Conservation (phyloP, 2,329 filamentous ascomycete species). For the Chaetomiaceae sp. region DNA sequence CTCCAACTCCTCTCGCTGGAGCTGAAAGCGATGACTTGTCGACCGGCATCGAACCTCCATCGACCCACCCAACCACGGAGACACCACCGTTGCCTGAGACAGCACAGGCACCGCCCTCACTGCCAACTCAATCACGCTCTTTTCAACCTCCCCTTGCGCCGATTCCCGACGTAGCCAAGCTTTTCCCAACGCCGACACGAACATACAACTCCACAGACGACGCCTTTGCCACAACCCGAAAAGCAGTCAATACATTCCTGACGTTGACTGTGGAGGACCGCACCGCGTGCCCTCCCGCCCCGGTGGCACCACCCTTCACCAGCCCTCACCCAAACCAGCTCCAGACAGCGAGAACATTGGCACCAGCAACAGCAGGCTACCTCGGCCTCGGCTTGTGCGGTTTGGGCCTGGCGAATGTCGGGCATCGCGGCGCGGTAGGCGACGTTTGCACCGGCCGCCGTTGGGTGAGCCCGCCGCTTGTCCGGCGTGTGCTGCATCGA, state of each 20-base stretch:
- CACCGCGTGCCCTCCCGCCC: not conserved
- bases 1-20: not conserved
- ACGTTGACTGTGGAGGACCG: constrained; percentile 1
- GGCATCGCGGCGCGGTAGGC: constrained; percentile 27
- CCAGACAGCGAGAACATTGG: not conserved
- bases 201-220: constrained; percentile 1
- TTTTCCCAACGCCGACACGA: not conserved
- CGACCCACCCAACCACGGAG: not conserved
- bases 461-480: constrained; percentile 21
- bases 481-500: constrained; percentile 6
- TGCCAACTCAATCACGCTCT: not conserved
- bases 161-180: constrained; percentile 4
- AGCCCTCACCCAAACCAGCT: not conserved
- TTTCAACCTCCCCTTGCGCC: not conserved
- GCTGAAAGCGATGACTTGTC: not conserved
- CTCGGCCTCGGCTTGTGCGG: constrained; percentile 26
- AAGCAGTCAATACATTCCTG: constrained; percentile 17
- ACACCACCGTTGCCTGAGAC: not conserved
- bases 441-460: constrained; percentile 20
- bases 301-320: too few species aligned
- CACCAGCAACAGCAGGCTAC: constrained; percentile 24
- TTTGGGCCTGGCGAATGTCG: constrained; percentile 23
- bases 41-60: not conserved
- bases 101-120: not conserved
- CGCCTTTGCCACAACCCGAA: constrained; percentile 2